Percentiles rank a stretch among this genome's conserved stretches.
phyloP scores from a whole-genome alignment of 768 basidiomycete species.

The Trametes maxima region DNA sequence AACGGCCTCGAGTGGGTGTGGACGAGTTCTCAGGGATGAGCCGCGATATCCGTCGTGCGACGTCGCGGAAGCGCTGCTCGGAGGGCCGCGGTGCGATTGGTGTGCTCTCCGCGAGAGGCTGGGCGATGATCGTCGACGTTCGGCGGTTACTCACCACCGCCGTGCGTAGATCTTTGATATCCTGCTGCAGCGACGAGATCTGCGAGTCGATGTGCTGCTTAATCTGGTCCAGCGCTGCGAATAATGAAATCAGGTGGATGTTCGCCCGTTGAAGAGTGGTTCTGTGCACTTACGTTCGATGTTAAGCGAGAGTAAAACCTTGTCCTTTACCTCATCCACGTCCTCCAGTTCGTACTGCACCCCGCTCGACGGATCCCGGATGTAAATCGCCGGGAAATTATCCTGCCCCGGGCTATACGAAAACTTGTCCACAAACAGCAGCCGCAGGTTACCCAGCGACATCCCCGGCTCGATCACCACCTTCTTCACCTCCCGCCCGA shows the following conservation, averaged over 20 bases:
- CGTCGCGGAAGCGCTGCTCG: constrained; percentile 71
- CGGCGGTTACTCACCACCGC: constrained; percentile 60
- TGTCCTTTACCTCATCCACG: constrained; percentile 88
- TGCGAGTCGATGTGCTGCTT: constrained; percentile 97
- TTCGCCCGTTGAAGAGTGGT: background rate
- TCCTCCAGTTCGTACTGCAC: constrained; percentile 97
- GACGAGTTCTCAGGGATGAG: constrained; percentile 52
- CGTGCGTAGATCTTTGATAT: constrained; percentile 85
- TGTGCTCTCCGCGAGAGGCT: constrained; percentile 65
- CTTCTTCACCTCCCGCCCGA: constrained; percentile 91
- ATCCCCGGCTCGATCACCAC: constrained; percentile 68
- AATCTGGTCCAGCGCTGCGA: constrained; percentile 91
- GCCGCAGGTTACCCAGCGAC: constrained; percentile 73
- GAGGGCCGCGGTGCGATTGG: constrained; percentile 68
- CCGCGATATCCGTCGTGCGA: constrained; percentile 74
- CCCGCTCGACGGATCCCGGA: constrained; percentile 88
- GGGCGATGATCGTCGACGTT: constrained; percentile 52
- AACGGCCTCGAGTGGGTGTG: constrained; percentile 31
- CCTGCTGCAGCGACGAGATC: constrained; percentile 80
- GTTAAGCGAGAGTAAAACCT: constrained; percentile 86
- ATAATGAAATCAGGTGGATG: background rate
- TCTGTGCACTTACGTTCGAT: constrained; percentile 82
- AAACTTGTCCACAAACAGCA: constrained; percentile 94
- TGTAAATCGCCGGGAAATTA: constrained; percentile 94
- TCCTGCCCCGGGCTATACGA: constrained; percentile 91